Evolutionary conservation across 1,139 yeast genomes (phyloP).

Genomic region (Debaryomyces fabryi): DNA sequence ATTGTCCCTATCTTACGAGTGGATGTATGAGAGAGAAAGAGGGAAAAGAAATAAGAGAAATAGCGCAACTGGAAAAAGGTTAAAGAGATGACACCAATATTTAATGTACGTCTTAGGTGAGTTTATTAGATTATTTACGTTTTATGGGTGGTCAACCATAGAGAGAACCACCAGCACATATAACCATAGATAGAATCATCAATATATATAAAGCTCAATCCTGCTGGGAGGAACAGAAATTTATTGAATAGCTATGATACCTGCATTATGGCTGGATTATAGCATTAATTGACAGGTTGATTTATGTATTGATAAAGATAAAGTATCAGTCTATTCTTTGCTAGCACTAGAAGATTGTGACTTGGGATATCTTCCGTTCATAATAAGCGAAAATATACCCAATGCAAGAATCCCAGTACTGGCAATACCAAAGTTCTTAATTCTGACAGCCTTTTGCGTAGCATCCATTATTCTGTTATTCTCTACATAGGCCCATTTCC

Average conservation of each 20-base stretch:
- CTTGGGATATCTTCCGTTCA: not conserved
- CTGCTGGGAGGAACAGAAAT: not conserved
- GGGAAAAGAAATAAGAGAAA: not conserved
- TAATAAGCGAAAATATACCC: conserved; percentile 39
- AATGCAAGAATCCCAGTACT: conserved; percentile 66
- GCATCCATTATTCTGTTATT: conserved; percentile 66
- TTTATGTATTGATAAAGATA: not conserved
- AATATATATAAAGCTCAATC: too few relatives aligned
- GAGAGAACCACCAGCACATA: not conserved
- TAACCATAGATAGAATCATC: too few relatives aligned
- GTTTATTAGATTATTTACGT: not conserved
- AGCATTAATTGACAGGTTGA: too few relatives aligned
- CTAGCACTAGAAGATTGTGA: not conserved
- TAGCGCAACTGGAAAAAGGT: too few relatives aligned
- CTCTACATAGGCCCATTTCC: conserved; percentile 78
- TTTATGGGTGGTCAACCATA: not conserved
- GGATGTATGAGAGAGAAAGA: too few relatives aligned
- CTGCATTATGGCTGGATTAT: too few relatives aligned
- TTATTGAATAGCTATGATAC: not conserved
- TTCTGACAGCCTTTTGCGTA: conserved; percentile 87
- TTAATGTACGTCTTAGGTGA: not conserved
- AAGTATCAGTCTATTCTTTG: not conserved
- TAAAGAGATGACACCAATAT: not conserved
- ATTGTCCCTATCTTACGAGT: too few relatives aligned
- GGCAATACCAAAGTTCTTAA: conserved; percentile 93